These are phyloP conservation scores for Combretum micranthum DNA, from an alignment of 345 rosid species.

Conservation along the genomic window DNA sequence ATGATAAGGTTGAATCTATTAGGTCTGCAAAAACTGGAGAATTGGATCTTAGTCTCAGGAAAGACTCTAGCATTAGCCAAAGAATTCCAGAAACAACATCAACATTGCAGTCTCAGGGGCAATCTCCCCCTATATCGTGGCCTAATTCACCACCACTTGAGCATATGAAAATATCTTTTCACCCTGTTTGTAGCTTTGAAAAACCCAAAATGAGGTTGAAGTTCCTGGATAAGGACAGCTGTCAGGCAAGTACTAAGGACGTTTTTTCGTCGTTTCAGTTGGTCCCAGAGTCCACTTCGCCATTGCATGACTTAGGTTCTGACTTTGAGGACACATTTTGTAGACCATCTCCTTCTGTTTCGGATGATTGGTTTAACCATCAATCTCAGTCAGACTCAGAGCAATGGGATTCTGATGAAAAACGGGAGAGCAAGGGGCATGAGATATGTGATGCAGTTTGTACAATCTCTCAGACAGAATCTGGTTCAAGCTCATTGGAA, in stretches of 20 bases:
- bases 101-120: constrained; percentile 24
- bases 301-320: constrained; percentile 23
- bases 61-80: neutral
- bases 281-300: constrained; percentile 49
- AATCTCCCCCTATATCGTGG: constrained; percentile 29
- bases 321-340: constrained; percentile 71
- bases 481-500: constrained; percentile 21
- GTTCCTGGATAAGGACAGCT: constrained; percentile 30
- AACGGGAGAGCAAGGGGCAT: constrained; percentile 34
- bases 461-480: constrained; percentile 24
- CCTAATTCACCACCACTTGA: constrained; percentile 66
- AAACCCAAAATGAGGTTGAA: constrained; percentile 50
- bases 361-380: constrained; percentile 53
- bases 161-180: constrained; percentile 77
- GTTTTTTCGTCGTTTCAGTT: constrained; percentile 68
- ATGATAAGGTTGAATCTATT: constrained; percentile 27
- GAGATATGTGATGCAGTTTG: constrained; percentile 36
- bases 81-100: constrained; percentile 18
- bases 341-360: constrained; percentile 56
- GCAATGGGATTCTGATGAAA: constrained; percentile 61
- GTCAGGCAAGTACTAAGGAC: constrained; percentile 24
- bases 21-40: constrained; percentile 14
- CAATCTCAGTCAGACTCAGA: constrained; percentile 57
- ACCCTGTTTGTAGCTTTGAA: constrained; percentile 41
- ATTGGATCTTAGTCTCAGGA: too few relatives aligned